Evolutionary conservation across 163 green algal genomes (phyloP).

Genomic region (Chlamydomonas reinhardtii): DNA sequence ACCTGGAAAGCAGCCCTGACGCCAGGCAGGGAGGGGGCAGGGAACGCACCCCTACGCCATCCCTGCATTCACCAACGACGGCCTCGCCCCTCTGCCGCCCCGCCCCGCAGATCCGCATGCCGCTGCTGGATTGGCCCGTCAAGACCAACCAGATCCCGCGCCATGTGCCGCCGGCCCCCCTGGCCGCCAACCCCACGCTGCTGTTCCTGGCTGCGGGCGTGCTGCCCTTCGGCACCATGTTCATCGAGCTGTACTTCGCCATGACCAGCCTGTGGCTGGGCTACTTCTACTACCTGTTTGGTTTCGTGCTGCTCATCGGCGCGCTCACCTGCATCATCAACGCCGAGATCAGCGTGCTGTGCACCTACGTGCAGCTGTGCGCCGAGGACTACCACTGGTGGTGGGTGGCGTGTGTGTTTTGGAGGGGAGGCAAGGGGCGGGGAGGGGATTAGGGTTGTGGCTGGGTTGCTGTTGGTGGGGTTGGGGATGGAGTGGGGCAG

Average conservation of each 20-base stretch:
- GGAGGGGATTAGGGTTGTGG: no score
- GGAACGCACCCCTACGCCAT: no score
- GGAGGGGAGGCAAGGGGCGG: background rate
- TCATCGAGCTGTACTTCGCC: conserved; percentile 98
- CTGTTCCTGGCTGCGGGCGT: conserved; percentile 92
- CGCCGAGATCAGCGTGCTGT: conserved; percentile 90
- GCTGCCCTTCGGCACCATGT: conserved; percentile 97
- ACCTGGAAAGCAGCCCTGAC: no score
- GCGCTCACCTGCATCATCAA: conserved; percentile 94
- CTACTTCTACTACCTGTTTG: conserved; percentile 99
- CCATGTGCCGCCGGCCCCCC: conserved; percentile 90
- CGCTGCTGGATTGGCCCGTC: conserved; percentile 84
- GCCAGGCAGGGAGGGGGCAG: no score
- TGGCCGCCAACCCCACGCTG: conserved; percentile 82
- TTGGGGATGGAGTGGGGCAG: no score
- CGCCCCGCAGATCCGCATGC: conserved; percentile 52
- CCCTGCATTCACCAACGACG: no score
- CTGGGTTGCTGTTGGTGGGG: no score
- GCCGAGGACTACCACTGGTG: conserved; percentile 98
- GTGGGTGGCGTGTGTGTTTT: conserved; percentile 67
- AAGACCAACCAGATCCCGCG: conserved; percentile 98
- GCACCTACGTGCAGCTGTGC: conserved; percentile 97
- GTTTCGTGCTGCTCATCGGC: conserved; percentile 93
- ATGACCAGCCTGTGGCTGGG: conserved; percentile 96
- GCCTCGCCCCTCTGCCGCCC: no score